phyloP scores from a whole-genome alignment of 148 eudicot species.

The Pharnaceum exiguum region DNA sequence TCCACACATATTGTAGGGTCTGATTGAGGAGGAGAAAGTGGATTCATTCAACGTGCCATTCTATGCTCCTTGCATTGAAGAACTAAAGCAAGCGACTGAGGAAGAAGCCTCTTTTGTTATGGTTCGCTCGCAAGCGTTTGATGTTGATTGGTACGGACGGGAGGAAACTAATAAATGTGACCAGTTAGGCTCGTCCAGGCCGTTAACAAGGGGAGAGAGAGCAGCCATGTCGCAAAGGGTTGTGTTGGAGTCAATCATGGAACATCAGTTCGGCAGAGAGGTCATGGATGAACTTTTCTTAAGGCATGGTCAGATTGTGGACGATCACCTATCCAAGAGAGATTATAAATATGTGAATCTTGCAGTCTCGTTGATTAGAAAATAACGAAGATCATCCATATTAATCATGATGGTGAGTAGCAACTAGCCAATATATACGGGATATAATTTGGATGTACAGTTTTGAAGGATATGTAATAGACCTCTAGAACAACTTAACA shows the following conservation, averaged over 20 bases:
- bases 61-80: conserved; percentile 56
- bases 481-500: too few species aligned
- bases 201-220: conserved; percentile 32
- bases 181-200: neutral
- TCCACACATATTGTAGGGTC: conserved; percentile 49
- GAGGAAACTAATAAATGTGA: neutral
- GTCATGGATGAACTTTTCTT: conserved; percentile 49
- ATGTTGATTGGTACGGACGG: conserved; percentile 49
- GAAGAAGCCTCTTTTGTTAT: conserved; percentile 51
- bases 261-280: conserved; percentile 41
- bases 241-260: conserved; percentile 53
- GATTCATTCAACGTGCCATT: conserved; percentile 61
- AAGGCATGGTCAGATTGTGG: conserved; percentile 34
- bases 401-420: neutral
- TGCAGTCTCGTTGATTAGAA: conserved; percentile 30
- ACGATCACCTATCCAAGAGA: conserved; percentile 23
- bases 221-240: conserved; percentile 54
- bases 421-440: neutral
- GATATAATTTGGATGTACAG: too few species aligned
- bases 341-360: conserved; percentile 15
- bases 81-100: conserved; percentile 33
- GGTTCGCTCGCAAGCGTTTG: conserved; percentile 29
- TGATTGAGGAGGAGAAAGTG: conserved; percentile 54
- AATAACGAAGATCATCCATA: neutral
- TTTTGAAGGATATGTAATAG: too few species aligned